A percentile compares a stretch with the other conserved stretches of the same genome.
Evolutionary conservation across 352 stramenopile species (phyloP).

Genomic region (Phytopythium mirpurense): DNA sequence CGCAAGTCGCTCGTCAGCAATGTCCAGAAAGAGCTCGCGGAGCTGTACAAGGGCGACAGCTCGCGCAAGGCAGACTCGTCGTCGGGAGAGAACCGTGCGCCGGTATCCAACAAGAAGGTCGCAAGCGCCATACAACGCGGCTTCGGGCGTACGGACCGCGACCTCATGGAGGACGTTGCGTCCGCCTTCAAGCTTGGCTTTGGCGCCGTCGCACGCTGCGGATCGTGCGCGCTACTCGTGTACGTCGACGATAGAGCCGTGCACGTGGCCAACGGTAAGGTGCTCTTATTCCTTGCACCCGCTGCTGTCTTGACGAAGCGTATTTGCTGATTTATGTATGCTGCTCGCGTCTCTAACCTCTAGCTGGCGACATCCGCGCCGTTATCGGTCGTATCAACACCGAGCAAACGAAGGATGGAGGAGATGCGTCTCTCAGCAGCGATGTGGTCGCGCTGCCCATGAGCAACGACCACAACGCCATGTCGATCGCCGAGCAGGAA

Average conservation of each 20-base stretch:
- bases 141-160: slow-evolving; percentile 84
- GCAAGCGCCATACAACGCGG: slow-evolving; percentile 70
- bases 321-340: neutral
- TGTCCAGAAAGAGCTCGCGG: slow-evolving; percentile 62
- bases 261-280: slow-evolving; percentile 77
- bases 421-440: neutral
- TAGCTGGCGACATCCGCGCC: slow-evolving; percentile 74
- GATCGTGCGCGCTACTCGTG: slow-evolving; percentile 83
- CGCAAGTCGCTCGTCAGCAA: slow-evolving; percentile 74
- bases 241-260: slow-evolving; percentile 71
- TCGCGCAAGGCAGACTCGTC: slow-evolving; percentile 5
- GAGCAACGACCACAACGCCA: slow-evolving; percentile 92
- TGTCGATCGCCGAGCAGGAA: slow-evolving; percentile 83
- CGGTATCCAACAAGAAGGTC: slow-evolving; percentile 42
- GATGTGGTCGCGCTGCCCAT: slow-evolving; percentile 55
- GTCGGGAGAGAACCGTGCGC: slow-evolving; percentile 13
- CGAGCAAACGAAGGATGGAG: slow-evolving; percentile 8
- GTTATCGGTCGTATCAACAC: slow-evolving; percentile 54
- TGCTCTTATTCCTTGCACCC: neutral
- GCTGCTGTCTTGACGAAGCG: neutral
- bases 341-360: neutral
- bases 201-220: slow-evolving; percentile 81
- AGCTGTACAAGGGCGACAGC: slow-evolving; percentile 33
- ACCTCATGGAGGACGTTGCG: slow-evolving; percentile 76
- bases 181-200: slow-evolving; percentile 90